Evolutionary conservation across 306 rosid genomes (phyloP), one percentile per base, ranked within the genome.

Genomic region (Trichosanthes truncata): DNA sequence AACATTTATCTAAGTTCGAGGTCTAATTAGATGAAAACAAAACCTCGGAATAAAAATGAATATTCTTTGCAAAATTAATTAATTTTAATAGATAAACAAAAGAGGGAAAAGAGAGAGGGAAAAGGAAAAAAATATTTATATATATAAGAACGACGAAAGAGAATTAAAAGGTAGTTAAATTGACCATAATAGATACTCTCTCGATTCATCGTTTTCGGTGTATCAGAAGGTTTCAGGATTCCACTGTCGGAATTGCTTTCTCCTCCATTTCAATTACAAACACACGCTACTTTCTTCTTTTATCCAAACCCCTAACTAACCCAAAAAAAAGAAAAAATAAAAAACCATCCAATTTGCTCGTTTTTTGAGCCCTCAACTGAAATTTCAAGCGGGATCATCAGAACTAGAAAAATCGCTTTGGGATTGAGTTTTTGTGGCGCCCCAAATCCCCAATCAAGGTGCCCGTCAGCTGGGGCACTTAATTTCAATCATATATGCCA

Each of bases 171-270:
- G 71, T 35, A 31, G 43, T 63, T 63, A 63, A 17, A 59, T 59
- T 59, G 65, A 59, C 6, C 38, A 13, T 61, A 61, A 35, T 66
- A 17, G 73, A 36, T 66, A 36, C 74, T 36, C 49, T 18, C 74
- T 35, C 40, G 1, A 38, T 66, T 66, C 74, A 66, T 66, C 74
- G 74, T 66, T 66, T 66, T 36, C 49, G 74, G 49, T 66, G 74
- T 66, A 36, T 66, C 74, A 66, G 74, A 66, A 66, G 74, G 26
- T 20, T 66, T 66, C 29, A 40, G 74, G 49, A 66, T 66, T 66
- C 74, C 49, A 38, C 26, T 38, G 74, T 66, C 74, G 74, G 74
- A 66, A 66, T 66, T 17, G 74, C 15, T 35, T 66, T 38, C 49
- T 38, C 14, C 49, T 38, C 74, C 68, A 17, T 61, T 61, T 29